These are phyloP conservation scores for Fusarium sulawesiense DNA, from an alignment of 2,329 filamentous ascomycete genomes.

Conservation along the genomic window DNA sequence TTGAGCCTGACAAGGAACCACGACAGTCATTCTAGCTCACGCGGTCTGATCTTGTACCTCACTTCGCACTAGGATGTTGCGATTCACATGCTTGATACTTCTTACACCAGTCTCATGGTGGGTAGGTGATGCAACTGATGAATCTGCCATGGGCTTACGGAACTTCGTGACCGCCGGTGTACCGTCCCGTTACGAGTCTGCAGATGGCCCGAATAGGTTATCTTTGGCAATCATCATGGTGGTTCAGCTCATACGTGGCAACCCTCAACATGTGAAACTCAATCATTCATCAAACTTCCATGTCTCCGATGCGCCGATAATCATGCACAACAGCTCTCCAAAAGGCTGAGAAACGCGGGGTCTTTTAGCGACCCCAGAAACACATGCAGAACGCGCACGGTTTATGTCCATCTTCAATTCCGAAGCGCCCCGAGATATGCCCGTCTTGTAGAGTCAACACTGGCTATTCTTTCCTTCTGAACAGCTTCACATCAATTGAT, in stretches of 20 bases:
- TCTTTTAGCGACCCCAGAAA: background rate
- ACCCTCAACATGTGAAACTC: slow-evolving; percentile 12
- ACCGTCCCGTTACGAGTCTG: background rate
- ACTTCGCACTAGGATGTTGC: background rate
- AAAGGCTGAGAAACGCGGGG: slow-evolving; percentile 20
- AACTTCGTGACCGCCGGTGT: background rate
- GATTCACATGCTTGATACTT: background rate
- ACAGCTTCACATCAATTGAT: background rate
- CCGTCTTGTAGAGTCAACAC: background rate
- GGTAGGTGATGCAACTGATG: background rate
- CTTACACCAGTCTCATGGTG: background rate
- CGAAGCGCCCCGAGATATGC: slow-evolving; percentile 26
- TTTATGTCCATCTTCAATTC: background rate
- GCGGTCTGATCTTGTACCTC: background rate
- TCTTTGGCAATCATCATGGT: background rate
- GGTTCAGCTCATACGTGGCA: background rate
- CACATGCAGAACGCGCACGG: background rate
- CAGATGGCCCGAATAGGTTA: background rate
- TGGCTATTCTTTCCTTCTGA: background rate
- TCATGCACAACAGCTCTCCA: background rate
- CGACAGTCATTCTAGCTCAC: background rate
- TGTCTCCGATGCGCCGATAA: background rate
- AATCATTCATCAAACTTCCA: background rate
- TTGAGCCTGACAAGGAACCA: background rate
- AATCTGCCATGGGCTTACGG: background rate